A percentile compares a stretch with the other conserved stretches of the same genome.
Conservation (phyloP, 257 asterid genomes). For the Osmanthus fragrans region DNA sequence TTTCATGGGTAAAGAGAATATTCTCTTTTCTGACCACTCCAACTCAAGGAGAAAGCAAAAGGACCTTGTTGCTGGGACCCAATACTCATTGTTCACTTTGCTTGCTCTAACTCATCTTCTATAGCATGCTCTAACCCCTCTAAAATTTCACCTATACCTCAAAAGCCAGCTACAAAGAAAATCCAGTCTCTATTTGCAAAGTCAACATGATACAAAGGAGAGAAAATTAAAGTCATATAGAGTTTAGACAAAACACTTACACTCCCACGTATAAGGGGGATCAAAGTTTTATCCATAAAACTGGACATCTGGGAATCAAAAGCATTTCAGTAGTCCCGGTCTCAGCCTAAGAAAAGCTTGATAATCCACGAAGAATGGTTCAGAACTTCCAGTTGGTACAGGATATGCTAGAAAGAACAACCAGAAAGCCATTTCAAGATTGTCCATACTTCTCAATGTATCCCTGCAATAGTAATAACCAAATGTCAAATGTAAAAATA, state of each 20-base stretch:
- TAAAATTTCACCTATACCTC: background rate
- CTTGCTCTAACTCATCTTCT: background rate
- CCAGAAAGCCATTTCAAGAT: constrained; percentile 37
- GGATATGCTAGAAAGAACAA: constrained; percentile 16
- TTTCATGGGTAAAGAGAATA: too few relatives aligned
- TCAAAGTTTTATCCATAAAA: constrained; percentile 22
- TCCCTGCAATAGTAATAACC: constrained; percentile 66
- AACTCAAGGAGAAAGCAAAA: too few relatives aligned
- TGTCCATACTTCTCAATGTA: constrained; percentile 67
- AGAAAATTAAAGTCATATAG: constrained; percentile 15
- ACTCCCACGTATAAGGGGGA: constrained; percentile 11
- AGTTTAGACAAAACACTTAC: constrained; percentile 13
- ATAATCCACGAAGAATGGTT: constrained; percentile 21
- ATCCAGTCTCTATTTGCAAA: constrained; percentile 18
- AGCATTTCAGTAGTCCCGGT: constrained; percentile 23
- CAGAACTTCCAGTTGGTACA: constrained; percentile 26
- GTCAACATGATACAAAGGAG: constrained; percentile 9
- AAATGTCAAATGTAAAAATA: constrained; percentile 26
- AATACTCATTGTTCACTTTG: too few relatives aligned
- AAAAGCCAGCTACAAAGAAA: constrained; percentile 1
- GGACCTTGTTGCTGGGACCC: too few relatives aligned
- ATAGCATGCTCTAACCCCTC: background rate
- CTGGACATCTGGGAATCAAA: constrained; percentile 22
- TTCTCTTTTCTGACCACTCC: too few relatives aligned
- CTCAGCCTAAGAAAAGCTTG: constrained; percentile 10